These are phyloP conservation scores for Amoebophrya sp. DNA, from an alignment of 169 alveolate genomes.

Conservation along the genomic window DNA sequence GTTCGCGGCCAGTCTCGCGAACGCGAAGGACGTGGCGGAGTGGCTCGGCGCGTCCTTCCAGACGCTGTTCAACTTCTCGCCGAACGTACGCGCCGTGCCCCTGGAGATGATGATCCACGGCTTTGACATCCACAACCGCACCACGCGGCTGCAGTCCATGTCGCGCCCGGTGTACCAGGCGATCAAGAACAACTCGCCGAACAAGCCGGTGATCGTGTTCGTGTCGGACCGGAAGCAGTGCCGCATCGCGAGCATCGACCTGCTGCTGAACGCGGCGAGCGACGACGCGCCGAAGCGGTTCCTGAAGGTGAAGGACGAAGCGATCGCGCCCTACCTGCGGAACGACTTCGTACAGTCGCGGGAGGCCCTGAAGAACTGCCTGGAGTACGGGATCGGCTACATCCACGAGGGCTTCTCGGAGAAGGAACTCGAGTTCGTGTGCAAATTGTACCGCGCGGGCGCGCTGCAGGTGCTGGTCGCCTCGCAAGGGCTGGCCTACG, in stretches of 20 bases:
- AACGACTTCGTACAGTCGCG: not conserved
- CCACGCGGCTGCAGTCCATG: conserved; percentile 69
- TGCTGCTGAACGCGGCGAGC: conserved; percentile 52
- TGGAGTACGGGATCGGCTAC: conserved; percentile 63
- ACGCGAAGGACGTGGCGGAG: conserved; percentile 44
- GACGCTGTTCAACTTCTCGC: conserved; percentile 36
- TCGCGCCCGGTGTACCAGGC: conserved; percentile 65
- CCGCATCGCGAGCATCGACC: conserved; percentile 76
- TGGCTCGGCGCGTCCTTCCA: conserved; percentile 40
- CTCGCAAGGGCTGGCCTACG: conserved; percentile 76
- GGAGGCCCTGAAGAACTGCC: conserved; percentile 6
- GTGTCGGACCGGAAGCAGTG: conserved; percentile 84
- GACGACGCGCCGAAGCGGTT: conserved; percentile 38
- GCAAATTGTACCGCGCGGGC: conserved; percentile 49
- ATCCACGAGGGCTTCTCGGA: conserved; percentile 65
- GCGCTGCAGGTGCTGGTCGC: conserved; percentile 65
- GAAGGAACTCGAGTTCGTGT: conserved; percentile 56
- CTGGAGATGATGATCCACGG: conserved; percentile 40
- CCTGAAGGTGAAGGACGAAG: conserved; percentile 31
- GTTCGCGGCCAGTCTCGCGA: conserved; percentile 35
- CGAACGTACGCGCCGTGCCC: conserved; percentile 44
- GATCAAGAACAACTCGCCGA: conserved; percentile 32
- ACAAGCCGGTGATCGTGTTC: conserved; percentile 58
- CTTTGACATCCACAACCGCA: conserved; percentile 63
- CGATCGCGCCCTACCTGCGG: not conserved